These are phyloP conservation scores for Blastobotrys arbuscula DNA, from an alignment of 1,139 yeast genomes.

Conservation along the genomic window DNA sequence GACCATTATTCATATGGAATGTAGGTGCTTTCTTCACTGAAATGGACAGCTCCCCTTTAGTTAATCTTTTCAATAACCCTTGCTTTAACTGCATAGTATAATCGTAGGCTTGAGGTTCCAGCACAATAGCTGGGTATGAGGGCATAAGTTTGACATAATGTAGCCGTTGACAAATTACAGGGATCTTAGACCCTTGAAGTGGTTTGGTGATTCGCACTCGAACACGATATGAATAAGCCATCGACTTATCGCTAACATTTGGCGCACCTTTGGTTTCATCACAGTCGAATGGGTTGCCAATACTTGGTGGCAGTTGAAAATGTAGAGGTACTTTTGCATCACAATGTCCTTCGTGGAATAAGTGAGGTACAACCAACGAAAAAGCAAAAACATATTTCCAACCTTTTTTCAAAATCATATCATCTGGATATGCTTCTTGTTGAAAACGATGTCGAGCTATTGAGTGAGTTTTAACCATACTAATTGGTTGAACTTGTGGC, in stretches of 20 bases:
- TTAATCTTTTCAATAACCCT: constrained; percentile 12
- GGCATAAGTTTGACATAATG: constrained; percentile 12
- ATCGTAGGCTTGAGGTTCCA: constrained; percentile 8
- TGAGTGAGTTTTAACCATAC: constrained; percentile 6
- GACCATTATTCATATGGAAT: constrained; percentile 8
- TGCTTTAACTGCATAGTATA: constrained; percentile 5
- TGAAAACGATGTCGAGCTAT: constrained; percentile 19
- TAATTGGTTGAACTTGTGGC: background rate
- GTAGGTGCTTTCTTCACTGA: constrained; percentile 5
- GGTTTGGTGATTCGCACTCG: constrained; percentile 19
- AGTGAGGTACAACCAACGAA: constrained; percentile 20
- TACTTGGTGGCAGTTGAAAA: constrained; percentile 15
- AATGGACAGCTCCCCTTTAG: constrained; percentile 5
- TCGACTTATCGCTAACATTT: constrained; percentile 14
- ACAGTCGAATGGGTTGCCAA: constrained; percentile 7
- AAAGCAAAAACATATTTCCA: constrained; percentile 18
- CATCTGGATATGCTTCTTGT: constrained; percentile 18
- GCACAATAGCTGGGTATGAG: constrained; percentile 12
- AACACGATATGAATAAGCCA: constrained; percentile 17
- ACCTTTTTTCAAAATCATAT: constrained; percentile 17
- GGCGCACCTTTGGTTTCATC: background rate
- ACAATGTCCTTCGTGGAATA: constrained; percentile 9
- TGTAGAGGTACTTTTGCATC: constrained; percentile 12
- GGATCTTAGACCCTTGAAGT: constrained; percentile 1
- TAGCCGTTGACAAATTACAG: constrained; percentile 7